Evolutionary conservation across 1,139 yeast species (phyloP).

Genomic region (Diutina catenulata): DNA sequence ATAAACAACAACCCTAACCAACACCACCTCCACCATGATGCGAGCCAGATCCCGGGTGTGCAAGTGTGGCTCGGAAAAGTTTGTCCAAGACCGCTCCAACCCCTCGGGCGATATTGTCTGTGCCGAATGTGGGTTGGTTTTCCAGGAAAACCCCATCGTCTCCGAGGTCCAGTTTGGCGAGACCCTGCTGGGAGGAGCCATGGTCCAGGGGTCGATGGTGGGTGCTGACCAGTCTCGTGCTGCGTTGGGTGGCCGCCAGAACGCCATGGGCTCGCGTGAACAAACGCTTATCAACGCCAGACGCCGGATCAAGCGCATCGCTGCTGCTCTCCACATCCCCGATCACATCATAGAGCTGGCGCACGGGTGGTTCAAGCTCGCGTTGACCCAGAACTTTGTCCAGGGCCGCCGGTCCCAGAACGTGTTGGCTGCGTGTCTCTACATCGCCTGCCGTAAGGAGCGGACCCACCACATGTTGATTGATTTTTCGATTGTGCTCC

Average conservation of each 20-base stretch:
- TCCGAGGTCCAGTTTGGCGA: constrained; percentile 94
- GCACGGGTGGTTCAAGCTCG: constrained; percentile 77
- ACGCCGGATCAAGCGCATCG: constrained; percentile 66
- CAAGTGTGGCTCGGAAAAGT: constrained; percentile 1
- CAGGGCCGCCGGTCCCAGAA: constrained; percentile 93
- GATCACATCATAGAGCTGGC: constrained; percentile 83
- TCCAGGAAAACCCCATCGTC: constrained; percentile 88
- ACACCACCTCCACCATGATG: too few species aligned
- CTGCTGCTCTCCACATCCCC: constrained; percentile 66
- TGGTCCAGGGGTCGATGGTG: constrained; percentile 89
- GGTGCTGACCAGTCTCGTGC: constrained; percentile 83
- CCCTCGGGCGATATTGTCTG: constrained; percentile 65
- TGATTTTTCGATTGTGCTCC: constrained; percentile 83
- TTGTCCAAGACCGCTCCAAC: constrained; percentile 8
- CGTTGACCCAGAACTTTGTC: constrained; percentile 77
- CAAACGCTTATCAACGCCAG: constrained; percentile 79
- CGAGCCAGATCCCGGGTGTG: too few species aligned
- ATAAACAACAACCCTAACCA: too few species aligned
- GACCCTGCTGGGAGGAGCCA: constrained; percentile 84
- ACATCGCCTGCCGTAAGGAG: constrained; percentile 87
- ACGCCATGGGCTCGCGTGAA: constrained; percentile 75
- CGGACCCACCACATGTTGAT: constrained; percentile 90
- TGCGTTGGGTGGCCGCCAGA: constrained; percentile 43
- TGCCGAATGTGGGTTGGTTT: constrained; percentile 71
- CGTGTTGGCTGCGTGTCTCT: constrained; percentile 88